Evolutionary conservation across 2,329 filamentous ascomycete genomes (phyloP), one percentile per base, ranked within the genome.

Genomic region (Diaporthe destruens): DNA sequence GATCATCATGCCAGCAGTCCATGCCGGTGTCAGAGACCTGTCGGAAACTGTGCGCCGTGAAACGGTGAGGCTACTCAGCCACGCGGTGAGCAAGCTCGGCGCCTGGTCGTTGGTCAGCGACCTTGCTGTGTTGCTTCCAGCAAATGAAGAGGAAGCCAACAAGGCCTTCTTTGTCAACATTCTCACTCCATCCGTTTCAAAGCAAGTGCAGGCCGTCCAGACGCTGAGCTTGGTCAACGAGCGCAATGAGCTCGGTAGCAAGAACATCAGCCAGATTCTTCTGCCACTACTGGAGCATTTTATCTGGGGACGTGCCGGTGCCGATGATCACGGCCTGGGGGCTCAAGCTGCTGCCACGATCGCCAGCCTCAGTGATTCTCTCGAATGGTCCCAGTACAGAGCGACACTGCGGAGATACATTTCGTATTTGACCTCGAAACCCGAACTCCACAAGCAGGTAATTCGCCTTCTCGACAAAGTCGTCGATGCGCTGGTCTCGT

Each of bases 201-300:
- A 94, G 75, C 93, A 97, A 78, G 87, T 97, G 69, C 92, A 95
- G 76, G 95, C 96, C 3, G 85, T 99, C 49, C 91, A 93, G 73
- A 88, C 94, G 71, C 86, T 99, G 16, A 91, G 93, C 71, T 84
- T 87, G 11, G 92, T 92, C 75, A 93, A 94, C 71, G 81, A 85
- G 12, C 87, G 87, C 71, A 87, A 89, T 16, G 86, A 90, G 63
- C 85, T 99, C 73, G 88, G 88, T 74, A 93, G 94, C 77, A 90
- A 90, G 68, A 97, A 97, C 78, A 87, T 97, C 75, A 91, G 92
- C 72, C 92, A 96, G 23, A 93, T 98, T 78, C 94, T 98, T 79
- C 89, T 99, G 53, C 97, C 96, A 0, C 86, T 99, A 25, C 87
- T 98, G 12, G 96, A 99, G 79, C 95, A 98, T 80, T 98, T 98